These are phyloP conservation scores for Pinus taeda DNA, from an alignment of 75 land plant species.

Conservation along the genomic window DNA sequence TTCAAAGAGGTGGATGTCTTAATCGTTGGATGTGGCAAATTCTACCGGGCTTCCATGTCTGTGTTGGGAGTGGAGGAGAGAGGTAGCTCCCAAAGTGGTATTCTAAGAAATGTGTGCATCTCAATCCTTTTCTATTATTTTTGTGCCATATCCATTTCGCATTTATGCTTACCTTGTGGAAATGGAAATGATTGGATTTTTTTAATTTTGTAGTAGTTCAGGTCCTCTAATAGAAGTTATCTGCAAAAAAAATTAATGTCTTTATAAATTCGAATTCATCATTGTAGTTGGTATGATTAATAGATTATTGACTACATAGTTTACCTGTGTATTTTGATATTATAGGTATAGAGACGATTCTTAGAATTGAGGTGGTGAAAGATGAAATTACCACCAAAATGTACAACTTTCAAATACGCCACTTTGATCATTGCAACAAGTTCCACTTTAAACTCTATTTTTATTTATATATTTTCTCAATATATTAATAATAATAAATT, in stretches of 20 bases:
- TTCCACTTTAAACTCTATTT: slow-evolving; percentile 47
- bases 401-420: slow-evolving; percentile 57
- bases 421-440: slow-evolving; percentile 86
- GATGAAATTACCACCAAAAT: slow-evolving; percentile 79
- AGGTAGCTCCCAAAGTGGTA: slow-evolving; percentile 90
- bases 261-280: neutral
- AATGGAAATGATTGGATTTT: neutral
- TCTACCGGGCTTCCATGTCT: slow-evolving; percentile 93
- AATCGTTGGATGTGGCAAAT: slow-evolving; percentile 72
- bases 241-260: neutral
- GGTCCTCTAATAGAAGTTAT: neutral
- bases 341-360: slow-evolving; percentile 86
- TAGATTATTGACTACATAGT: neutral
- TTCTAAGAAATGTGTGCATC: slow-evolving; percentile 63
- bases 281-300: neutral
- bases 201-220: neutral
- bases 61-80: slow-evolving; percentile 98
- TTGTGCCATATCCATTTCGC: neutral
- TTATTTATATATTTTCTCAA: too few relatives aligned
- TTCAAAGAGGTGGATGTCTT: slow-evolving; percentile 41
- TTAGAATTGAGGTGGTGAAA: slow-evolving; percentile 83
- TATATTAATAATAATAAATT: too few relatives aligned
- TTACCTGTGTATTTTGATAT: neutral
- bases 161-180: neutral
- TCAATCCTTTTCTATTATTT: neutral